Conservation (phyloP, 306 rosid species). For the Prunus mira region DNA sequence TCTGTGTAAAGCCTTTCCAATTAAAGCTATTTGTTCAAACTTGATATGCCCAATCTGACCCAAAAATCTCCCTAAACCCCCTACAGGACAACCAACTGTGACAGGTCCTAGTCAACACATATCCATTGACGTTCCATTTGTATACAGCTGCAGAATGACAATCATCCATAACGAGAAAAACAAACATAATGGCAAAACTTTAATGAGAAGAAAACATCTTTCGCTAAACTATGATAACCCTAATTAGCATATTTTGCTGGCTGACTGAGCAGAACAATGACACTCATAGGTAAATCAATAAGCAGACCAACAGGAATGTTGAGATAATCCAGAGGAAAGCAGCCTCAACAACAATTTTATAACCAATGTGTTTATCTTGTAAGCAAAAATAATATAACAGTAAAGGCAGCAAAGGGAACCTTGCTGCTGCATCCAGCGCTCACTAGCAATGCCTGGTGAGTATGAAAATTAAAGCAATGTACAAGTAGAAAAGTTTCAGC, state of each 20-base stretch:
- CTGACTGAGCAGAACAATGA: not conserved
- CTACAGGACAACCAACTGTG: not conserved
- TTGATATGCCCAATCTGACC: not conserved
- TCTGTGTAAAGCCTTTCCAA: not conserved
- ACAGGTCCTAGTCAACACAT: not conserved
- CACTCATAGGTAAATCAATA: slow-evolving; percentile 10
- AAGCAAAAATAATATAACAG: not conserved
- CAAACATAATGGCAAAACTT: not conserved
- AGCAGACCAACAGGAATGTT: not conserved
- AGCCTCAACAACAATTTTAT: slow-evolving; percentile 8
- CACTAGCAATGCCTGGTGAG: not conserved
- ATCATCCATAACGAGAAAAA: not conserved
- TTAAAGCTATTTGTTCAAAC: slow-evolving; percentile 2
- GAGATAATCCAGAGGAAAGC: slow-evolving; percentile 6
- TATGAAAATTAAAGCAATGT: slow-evolving; percentile 9
- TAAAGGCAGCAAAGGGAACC: not conserved
- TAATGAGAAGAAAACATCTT: not conserved
- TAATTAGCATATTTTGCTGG: not conserved
- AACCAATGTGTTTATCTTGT: not conserved
- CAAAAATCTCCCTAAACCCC: not conserved
- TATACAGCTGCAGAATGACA: not conserved
- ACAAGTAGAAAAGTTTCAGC: not conserved
- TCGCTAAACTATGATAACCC: not conserved
- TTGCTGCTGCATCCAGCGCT: not conserved
- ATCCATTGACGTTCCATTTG: not conserved